These are phyloP conservation scores for Peribolospora baueri DNA, from an alignment of 768 basidiomycete species.

Conservation along the genomic window DNA sequence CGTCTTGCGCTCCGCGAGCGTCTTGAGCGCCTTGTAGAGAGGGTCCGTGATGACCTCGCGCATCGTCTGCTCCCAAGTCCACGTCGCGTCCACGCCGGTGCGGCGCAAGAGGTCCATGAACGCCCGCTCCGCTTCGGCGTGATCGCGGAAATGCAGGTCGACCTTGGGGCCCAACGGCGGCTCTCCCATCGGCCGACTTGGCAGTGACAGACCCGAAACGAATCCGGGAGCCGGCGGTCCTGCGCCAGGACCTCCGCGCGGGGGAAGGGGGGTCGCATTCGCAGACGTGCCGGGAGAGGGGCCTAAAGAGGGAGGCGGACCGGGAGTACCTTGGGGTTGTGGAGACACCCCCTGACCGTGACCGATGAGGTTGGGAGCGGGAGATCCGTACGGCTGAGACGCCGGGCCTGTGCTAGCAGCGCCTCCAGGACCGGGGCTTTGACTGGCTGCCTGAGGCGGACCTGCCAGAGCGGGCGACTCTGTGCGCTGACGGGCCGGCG, in stretches of 20 bases:
- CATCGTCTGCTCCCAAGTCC: slow-evolving; percentile 98
- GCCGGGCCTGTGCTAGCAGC: too few species aligned
- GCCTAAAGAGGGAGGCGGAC: background rate
- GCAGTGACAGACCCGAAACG: slow-evolving; percentile 24
- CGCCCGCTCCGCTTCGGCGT: slow-evolving; percentile 79
- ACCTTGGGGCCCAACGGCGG: slow-evolving; percentile 33
- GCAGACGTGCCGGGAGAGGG: slow-evolving; percentile 3
- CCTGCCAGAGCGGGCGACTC: background rate
- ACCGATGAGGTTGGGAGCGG: too few species aligned
- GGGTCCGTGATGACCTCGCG: slow-evolving; percentile 95
- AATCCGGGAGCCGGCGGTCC: slow-evolving; percentile 57
- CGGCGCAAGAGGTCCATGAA: slow-evolving; percentile 74
- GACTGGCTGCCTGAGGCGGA: too few species aligned
- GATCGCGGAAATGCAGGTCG: slow-evolving; percentile 61
- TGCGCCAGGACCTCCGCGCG: slow-evolving; percentile 30
- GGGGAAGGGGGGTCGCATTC: slow-evolving; percentile 1
- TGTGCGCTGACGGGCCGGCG: background rate
- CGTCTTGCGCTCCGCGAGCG: slow-evolving; percentile 78
- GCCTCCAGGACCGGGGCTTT: too few species aligned
- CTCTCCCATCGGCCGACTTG: background rate
- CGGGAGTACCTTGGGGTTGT: too few species aligned
- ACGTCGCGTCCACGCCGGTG: slow-evolving; percentile 67
- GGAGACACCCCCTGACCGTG: too few species aligned
- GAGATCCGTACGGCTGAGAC: too few species aligned
- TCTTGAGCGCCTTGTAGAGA: slow-evolving; percentile 76